A percentile compares a stretch with the other conserved stretches of the same genome.
phyloP scores from a whole-genome alignment of 352 stramenopile species.

The Globisporangium heterothallicum region DNA sequence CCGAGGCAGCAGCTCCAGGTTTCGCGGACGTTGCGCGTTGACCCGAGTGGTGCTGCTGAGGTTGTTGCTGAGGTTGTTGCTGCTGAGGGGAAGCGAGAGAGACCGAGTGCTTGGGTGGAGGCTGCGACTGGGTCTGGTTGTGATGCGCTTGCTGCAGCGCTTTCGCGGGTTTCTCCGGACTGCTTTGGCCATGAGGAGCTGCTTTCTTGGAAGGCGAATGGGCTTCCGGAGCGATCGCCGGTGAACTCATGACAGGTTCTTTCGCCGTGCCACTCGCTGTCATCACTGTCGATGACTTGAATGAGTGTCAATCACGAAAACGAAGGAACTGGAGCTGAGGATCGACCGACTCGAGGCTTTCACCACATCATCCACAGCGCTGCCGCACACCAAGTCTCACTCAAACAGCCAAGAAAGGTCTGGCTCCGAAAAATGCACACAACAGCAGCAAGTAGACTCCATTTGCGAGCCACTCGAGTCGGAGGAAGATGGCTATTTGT shows the following conservation, averaged over 20 bases:
- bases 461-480: not conserved
- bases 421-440: too few species aligned
- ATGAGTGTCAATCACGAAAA: too few species aligned
- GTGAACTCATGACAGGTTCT: slow-evolving; percentile 5
- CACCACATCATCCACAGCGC: not conserved
- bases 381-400: too few species aligned
- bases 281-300: not conserved
- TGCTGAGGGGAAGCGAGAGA: not conserved
- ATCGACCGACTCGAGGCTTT: too few species aligned
- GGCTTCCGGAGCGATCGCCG: not conserved
- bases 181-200: not conserved
- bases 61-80: not conserved
- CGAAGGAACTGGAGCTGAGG: too few species aligned
- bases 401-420: too few species aligned
- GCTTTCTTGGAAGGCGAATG: slow-evolving; percentile 8
- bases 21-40: too few species aligned
- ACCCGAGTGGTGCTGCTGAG: too few species aligned
- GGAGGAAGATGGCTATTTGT: not conserved
- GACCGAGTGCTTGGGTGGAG: not conserved
- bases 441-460: too few species aligned
- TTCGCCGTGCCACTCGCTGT: slow-evolving; percentile 2
- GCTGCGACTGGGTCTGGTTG: not conserved
- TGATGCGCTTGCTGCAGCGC: too few species aligned
- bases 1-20: not conserved
- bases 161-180: not conserved